Evolutionary conservation across 495 filamentous ascomycete genomes (phyloP), one percentile per base, ranked within the genome.

Genomic region (Copromyces sp.): DNA sequence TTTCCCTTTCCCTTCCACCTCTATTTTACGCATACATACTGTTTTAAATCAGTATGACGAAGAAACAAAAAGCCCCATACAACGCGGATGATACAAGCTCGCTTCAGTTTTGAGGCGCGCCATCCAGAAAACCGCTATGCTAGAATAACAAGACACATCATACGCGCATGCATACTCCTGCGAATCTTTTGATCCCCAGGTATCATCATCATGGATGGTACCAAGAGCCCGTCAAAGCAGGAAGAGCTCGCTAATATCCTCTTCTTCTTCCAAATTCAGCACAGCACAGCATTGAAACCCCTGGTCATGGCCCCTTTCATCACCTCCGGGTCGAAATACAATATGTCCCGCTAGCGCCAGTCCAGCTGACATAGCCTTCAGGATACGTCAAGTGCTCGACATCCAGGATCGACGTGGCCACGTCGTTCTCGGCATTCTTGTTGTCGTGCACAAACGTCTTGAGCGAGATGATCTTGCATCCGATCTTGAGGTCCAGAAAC

Each of bases 401-500:
- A 47, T 90, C 87, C 24, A 95, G 84, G 70, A 94, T 87, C 42
- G 86, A 83, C 75, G 94, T 95, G 73, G 90, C 90, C 39, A 94
- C 91, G 45, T 91, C 91, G 71, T 84, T 82, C 69, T 80, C 76
- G 45, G 80, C 81, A 70, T 81, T 81, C 73, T 82, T 83, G 74
- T 82, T 82, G 73, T 84, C 83, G 72, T 83, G 80, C 35, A 85
- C 82, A 74, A 84, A 85, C 38, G 79, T 80, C 77, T 84, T 84
- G 53, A 84, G 81, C 73, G 82, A 79, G 32, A 98, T 90, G 72
- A 99, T 91, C 80, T 91, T 89, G 79, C 92, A 92, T 38, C 96
- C 96, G 69, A 94, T 90, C 81, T 97, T 98, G 76, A 98, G 87
- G 79, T 99, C 95, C 73, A 99, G 81, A 79, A 99, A 99, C 83